Percentiles rank a stretch among this genome's conserved stretches.
phyloP scores from a whole-genome alignment of 176 grass and related monocot genomes.

The Pontederia paniculata region DNA sequence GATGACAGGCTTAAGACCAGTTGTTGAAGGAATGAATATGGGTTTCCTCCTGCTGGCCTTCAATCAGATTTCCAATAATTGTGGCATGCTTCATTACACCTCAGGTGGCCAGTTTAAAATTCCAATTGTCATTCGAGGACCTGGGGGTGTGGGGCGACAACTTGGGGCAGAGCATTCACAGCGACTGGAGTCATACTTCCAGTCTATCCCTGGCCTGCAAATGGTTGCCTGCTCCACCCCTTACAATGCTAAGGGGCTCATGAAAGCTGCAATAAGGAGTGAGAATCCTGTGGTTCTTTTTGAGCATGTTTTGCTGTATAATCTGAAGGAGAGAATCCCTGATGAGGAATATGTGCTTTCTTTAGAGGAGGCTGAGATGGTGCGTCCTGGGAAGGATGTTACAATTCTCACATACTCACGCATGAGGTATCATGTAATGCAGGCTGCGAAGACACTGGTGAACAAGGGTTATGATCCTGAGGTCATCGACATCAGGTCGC shows the following conservation, averaged over 20 bases:
- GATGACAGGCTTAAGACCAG: conserved; percentile 57
- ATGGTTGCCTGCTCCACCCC: conserved; percentile 91
- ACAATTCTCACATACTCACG: conserved; percentile 77
- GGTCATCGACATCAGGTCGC: conserved; percentile 68
- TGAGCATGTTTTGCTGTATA: conserved; percentile 76
- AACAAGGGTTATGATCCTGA: conserved; percentile 73
- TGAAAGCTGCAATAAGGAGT: conserved; percentile 91
- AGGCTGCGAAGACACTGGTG: conserved; percentile 61
- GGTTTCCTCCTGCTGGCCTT: conserved; percentile 84
- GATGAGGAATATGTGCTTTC: conserved; percentile 65
- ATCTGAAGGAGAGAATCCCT: conserved; percentile 73
- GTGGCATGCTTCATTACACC: conserved; percentile 88
- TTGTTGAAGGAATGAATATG: conserved; percentile 93
- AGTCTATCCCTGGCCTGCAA: conserved; percentile 78
- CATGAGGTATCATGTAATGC: conserved; percentile 87
- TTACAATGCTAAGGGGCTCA: conserved; percentile 87
- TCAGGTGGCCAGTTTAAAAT: conserved; percentile 87
- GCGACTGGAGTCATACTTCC: conserved; percentile 79
- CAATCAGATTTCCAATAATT: conserved; percentile 96
- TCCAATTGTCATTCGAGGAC: conserved; percentile 75
- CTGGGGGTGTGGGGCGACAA: conserved; percentile 72
- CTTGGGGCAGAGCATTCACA: conserved; percentile 87
- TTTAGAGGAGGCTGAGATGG: conserved; percentile 81
- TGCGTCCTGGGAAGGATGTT: conserved; percentile 61
- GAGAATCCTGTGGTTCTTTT: conserved; percentile 77